Evolutionary conservation across 1,284 basidiomycete genomes (phyloP).

Genomic region (Marasmius fiardii): DNA sequence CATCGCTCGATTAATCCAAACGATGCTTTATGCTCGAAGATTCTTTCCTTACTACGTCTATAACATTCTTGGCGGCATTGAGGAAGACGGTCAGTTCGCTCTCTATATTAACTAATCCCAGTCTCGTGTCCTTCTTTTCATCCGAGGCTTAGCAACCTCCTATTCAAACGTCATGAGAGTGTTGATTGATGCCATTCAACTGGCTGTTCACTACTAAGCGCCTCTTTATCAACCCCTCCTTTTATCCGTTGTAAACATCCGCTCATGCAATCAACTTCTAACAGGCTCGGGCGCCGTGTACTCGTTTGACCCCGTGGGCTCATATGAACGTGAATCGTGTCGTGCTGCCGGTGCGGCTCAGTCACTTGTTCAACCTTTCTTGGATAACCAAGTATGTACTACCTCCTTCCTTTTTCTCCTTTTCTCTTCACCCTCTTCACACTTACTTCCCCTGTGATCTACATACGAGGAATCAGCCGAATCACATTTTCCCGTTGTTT

Average conservation of each 20-base stretch:
- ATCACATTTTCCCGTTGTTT: not conserved
- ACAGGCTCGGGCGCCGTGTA: constrained; percentile 91
- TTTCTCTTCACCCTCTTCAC: constrained; percentile 14
- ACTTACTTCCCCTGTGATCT: not conserved
- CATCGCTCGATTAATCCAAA: constrained; percentile 92
- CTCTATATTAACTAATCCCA: not conserved
- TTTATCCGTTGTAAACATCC: constrained; percentile 12
- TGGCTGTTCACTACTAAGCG: not conserved
- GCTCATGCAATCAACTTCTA: constrained; percentile 4
- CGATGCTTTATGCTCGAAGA: constrained; percentile 90
- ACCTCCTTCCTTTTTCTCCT: constrained; percentile 16
- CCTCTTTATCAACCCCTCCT: constrained; percentile 6
- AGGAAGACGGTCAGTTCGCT: constrained; percentile 79
- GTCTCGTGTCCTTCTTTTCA: not conserved
- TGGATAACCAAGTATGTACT: constrained; percentile 86
- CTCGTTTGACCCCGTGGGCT: constrained; percentile 95
- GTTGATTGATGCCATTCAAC: not conserved
- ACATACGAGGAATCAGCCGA: too few species aligned
- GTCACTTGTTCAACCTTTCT: constrained; percentile 88
- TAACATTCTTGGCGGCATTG: constrained; percentile 92
- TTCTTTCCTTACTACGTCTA: constrained; percentile 98
- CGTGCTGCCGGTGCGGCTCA: constrained; percentile 92
- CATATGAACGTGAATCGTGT: constrained; percentile 93
- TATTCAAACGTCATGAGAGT: not conserved
- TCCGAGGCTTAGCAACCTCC: not conserved